Evolutionary conservation across 805 yeast genomes (phyloP), one percentile per base, ranked within the genome.

Genomic region (Maudiozyma turicensis): DNA sequence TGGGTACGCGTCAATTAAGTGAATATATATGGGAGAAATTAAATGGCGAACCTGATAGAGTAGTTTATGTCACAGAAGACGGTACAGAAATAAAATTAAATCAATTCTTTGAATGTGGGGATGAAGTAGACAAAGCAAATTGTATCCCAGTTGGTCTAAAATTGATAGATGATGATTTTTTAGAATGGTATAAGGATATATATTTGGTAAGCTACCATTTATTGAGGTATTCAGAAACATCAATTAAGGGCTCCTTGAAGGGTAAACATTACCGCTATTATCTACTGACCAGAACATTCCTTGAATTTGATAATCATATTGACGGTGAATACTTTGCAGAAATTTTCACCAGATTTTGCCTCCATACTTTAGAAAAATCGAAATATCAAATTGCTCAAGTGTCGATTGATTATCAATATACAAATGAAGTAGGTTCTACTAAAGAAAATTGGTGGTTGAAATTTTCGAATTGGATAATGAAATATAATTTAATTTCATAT

Each of bases 341-440:
- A 45, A 53, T 69, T 8, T 50, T 71, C 28, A 57, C 57, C 6
- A 64, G 58, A 44, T 63, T 67, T 49, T 66, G 64, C 1, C 54
- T 70, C 3, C 58, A 62, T 40, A 46, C 50, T 31, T 58, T 66
- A 40, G 74, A 71, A 48, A 68, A 64, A 44, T 62, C 69, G 26
- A 71, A 71, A 50, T 71, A 71, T 50, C 72, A 70, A 48, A 55
- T 60, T 28, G 68, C 65, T 3, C 73, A 70, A 47, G 52, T 69
- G 15, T 69, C 72, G 1, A 59, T 71, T 6, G 69, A 64, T 43
- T 65, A 68, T 47, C 60, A 57, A 46, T 55, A 58, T 47, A 48
- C 54, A 45, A 46, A 50, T 4, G 37, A 50, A 8, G 45, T 53
- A 1, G 29, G 29, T 2, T 49, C 40, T 8, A 50, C 51, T 1